Evolutionary conservation across 2,329 filamentous ascomycete species (phyloP).

Genomic region (Bipolaris victoriae): DNA sequence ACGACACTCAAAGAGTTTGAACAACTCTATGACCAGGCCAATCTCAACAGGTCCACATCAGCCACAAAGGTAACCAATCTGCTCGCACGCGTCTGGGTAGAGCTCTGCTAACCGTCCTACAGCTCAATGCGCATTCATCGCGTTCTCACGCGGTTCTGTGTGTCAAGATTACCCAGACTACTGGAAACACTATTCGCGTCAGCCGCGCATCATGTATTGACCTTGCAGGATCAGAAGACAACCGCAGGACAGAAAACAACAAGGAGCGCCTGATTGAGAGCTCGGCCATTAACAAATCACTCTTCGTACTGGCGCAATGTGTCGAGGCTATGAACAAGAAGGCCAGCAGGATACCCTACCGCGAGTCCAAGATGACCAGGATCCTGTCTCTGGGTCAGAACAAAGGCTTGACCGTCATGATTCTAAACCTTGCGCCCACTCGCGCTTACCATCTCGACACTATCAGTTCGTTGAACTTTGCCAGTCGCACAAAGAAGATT

Average conservation of each 20-base stretch:
- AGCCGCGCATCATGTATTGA: slow-evolving; percentile 94
- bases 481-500: slow-evolving; percentile 93
- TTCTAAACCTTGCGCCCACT: slow-evolving; percentile 90
- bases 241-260: slow-evolving; percentile 89
- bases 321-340: slow-evolving; percentile 90
- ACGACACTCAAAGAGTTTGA: slow-evolving; percentile 89
- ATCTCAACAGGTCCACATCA: slow-evolving; percentile 86
- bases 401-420: slow-evolving; percentile 95
- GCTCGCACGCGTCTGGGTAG: background rate
- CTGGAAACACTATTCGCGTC: slow-evolving; percentile 67
- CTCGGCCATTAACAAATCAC: slow-evolving; percentile 94
- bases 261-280: slow-evolving; percentile 94
- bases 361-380: slow-evolving; percentile 96
- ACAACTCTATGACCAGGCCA: slow-evolving; percentile 85
- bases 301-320: slow-evolving; percentile 93
- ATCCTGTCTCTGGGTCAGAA: slow-evolving; percentile 93
- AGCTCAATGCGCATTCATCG: slow-evolving; percentile 87
- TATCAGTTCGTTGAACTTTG: slow-evolving; percentile 90
- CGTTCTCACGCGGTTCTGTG: slow-evolving; percentile 89
- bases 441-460: slow-evolving; percentile 93
- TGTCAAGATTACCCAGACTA: slow-evolving; percentile 83
- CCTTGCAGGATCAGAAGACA: slow-evolving; percentile 93
- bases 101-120: slow-evolving; percentile 4
- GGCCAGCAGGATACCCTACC: slow-evolving; percentile 80
- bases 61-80: slow-evolving; percentile 70